Evolutionary conservation across 345 rosid genomes (phyloP).

Genomic region (Populus davidiana): DNA sequence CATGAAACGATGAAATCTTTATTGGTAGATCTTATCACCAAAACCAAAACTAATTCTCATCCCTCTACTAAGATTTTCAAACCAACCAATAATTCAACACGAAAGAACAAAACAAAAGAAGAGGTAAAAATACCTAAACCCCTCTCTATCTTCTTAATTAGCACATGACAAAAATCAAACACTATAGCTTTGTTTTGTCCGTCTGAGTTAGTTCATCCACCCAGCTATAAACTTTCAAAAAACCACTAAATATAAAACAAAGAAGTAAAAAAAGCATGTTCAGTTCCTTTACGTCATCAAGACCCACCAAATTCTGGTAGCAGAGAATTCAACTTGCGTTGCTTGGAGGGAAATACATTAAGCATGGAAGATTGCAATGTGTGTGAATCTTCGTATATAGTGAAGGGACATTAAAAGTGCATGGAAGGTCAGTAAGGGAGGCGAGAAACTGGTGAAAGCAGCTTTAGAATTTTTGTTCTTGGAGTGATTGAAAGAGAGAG

Average conservation of each 20-base stretch:
- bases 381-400: neutral
- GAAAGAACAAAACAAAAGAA: conserved; percentile 5
- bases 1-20: conserved; percentile 33
- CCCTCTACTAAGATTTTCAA: conserved; percentile 23
- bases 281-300: neutral
- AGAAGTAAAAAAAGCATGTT: conserved; percentile 25
- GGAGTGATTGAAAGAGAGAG: neutral
- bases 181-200: conserved; percentile 34
- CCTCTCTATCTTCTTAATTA: neutral
- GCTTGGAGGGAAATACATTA: conserved; percentile 15
- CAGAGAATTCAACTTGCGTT: neutral
- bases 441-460: conserved; percentile 6
- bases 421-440: conserved; percentile 1
- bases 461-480: neutral
- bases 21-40: conserved; percentile 40
- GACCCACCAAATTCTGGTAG: neutral
- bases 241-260: neutral
- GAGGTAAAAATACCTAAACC: neutral
- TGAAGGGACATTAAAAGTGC: conserved; percentile 3
- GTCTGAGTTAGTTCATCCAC: conserved; percentile 61
- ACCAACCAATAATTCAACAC: conserved; percentile 24
- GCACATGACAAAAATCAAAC: neutral
- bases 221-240: conserved; percentile 30
- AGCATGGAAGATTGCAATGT: neutral
- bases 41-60: conserved; percentile 31